Conservation (phyloP, 306 rosid species). For the Cucurbita pepo region DNA sequence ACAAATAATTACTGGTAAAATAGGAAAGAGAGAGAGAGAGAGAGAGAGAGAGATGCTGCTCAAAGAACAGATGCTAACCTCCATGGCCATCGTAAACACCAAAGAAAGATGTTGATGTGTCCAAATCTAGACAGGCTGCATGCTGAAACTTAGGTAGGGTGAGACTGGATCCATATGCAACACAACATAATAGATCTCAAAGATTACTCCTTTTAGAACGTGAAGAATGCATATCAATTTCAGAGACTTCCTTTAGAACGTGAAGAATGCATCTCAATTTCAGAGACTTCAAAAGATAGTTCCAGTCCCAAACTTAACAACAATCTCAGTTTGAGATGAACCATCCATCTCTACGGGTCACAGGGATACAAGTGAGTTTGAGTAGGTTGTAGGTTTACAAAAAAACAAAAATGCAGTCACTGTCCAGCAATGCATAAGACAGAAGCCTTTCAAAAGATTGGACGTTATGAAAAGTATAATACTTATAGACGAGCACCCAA, state of each 20-base stretch:
- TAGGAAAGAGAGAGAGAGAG: too few relatives aligned
- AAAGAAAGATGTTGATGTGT: constrained; percentile 73
- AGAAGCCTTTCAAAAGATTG: not conserved
- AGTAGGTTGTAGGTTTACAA: not conserved
- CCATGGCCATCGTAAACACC: constrained; percentile 99
- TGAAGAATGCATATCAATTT: not conserved
- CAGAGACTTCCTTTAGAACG: not conserved
- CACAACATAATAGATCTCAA: not conserved
- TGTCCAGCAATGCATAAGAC: not conserved
- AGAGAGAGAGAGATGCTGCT: not conserved
- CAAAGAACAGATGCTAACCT: constrained; percentile 26
- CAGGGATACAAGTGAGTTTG: not conserved
- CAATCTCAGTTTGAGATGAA: not conserved
- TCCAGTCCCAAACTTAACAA: not conserved
- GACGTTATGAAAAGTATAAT: not conserved
- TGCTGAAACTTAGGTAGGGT: constrained; percentile 39
- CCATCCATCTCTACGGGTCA: not conserved
- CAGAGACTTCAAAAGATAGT: not conserved
- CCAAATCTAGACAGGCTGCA: constrained; percentile 73
- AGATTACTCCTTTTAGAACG: not conserved
- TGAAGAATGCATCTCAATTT: not conserved
- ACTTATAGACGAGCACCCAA: not conserved
- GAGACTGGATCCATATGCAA: not conserved
- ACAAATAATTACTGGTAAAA: not conserved
- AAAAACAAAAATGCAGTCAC: not conserved